Conservation (phyloP, 2,329 filamentous ascomycete genomes). For the Fusarium abutilonis region DNA sequence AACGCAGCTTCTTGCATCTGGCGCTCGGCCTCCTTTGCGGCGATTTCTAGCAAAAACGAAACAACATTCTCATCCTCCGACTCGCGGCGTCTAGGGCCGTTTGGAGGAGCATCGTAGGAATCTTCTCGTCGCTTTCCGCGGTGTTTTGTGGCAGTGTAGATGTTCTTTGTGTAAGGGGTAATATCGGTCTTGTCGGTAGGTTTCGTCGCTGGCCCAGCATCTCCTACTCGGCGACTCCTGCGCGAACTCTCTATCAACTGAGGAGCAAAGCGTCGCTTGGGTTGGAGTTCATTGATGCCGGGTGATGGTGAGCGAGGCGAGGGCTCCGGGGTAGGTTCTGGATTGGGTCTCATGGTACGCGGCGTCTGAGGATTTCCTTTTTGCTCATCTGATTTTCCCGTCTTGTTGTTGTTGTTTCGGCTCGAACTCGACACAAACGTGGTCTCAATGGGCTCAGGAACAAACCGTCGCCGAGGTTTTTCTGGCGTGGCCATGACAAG, state of each 20-base stretch:
- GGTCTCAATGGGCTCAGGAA: conserved; percentile 77
- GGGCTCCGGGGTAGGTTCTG: conserved; percentile 66
- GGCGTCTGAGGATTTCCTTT: conserved; percentile 22
- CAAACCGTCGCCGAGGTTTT: conserved; percentile 67
- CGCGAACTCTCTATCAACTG: conserved; percentile 84
- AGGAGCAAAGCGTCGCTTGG: conserved; percentile 71
- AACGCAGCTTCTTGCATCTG: conserved; percentile 81
- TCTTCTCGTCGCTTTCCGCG: conserved; percentile 48
- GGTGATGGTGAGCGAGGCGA: conserved; percentile 62
- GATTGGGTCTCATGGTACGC: conserved; percentile 58
- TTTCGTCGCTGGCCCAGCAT: conserved; percentile 68
- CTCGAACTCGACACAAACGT: conserved; percentile 69
- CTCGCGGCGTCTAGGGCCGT: conserved; percentile 63
- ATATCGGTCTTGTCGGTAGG: conserved; percentile 78
- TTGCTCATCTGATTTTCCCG: conserved; percentile 35
- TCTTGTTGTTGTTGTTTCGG: conserved; percentile 54
- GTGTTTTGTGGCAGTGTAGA: conserved; percentile 60
- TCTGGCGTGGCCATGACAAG: conserved; percentile 56
- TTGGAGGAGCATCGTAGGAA: conserved; percentile 20
- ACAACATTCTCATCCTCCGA: conserved; percentile 79
- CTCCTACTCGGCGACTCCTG: conserved; percentile 73
- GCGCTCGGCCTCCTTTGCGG: conserved; percentile 81
- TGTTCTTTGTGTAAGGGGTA: conserved; percentile 70
- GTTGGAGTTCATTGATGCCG: conserved; percentile 54
- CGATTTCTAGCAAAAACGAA: conserved; percentile 80